Conservation (phyloP, 257 asterid genomes). For the Solanum raphanifolium region DNA sequence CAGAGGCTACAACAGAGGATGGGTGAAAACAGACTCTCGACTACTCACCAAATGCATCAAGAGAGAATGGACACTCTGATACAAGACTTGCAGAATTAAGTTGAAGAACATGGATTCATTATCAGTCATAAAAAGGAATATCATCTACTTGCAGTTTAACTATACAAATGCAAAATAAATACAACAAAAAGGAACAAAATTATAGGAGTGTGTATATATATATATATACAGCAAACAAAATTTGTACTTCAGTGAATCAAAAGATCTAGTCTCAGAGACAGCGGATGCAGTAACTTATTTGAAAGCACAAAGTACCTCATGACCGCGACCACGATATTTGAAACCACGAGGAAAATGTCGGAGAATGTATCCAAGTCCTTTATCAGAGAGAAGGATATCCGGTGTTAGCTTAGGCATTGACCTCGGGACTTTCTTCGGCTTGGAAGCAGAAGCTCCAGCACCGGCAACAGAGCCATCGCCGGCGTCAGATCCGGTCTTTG, state of each 20-base stretch:
- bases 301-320: slow-evolving; percentile 43
- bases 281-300: background rate
- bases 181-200: background rate
- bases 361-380: slow-evolving; percentile 75
- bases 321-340: slow-evolving; percentile 81
- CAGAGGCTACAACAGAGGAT: background rate
- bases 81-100: background rate
- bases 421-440: slow-evolving; percentile 43
- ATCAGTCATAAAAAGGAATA: background rate
- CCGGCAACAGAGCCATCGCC: slow-evolving; percentile 1
- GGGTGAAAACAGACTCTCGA: background rate
- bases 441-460: slow-evolving; percentile 18
- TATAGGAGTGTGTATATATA: too few relatives aligned
- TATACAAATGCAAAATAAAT: background rate
- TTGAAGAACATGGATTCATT: background rate
- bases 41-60: background rate
- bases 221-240: background rate
- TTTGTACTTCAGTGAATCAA: background rate
- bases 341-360: slow-evolving; percentile 75
- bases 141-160: background rate
- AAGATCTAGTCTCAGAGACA: background rate
- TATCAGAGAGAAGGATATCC: slow-evolving; percentile 69
- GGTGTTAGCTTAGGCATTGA: slow-evolving; percentile 79
- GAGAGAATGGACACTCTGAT: background rate
- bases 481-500: background rate